Evolutionary conservation across 768 basidiomycete species (phyloP), one percentile per base, ranked within the genome.

Genomic region (Galerina sulciceps): DNA sequence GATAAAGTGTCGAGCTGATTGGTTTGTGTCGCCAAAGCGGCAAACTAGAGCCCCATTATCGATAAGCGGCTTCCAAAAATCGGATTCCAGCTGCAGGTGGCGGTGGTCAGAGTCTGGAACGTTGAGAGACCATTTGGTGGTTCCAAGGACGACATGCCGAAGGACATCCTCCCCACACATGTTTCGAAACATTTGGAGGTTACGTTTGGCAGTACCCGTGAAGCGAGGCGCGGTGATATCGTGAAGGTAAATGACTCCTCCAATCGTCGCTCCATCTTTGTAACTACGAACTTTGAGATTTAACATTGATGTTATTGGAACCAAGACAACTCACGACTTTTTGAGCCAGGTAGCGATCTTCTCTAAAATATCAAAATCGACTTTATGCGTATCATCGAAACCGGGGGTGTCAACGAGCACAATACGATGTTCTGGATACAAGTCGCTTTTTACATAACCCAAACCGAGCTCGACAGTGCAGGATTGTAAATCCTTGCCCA

Each of bases 241-340:
- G 18, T 57, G 55, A 42, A 57, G 55, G 26, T 57, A 57, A 11
- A 57, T 57, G 11, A 57, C 55, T 6, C 55, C 55, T 13, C 47
- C 55, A 5, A 56, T 20, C 6, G 18, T 45, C 8, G 37, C 35
- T 4, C 15, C n/a, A 38, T 40, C 20, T 8, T 48, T 10, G 26
- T 37, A 37, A 13, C 44, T 40, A n/a, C 3, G 22, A 41, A 13
- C 20, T 26, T 13, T 26, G 40, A 50, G 31, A 2, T 31, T 26
- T 35, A 4, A 38, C 20, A 18, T 14, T 11, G 11, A 14, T 17
- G 15, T 10, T 35, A 11, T 10, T 15, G 15, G 11, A 43, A 44
- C 18, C 18, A 23, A 38, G 15, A n/a, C 11, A 3, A 44, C 55
- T 20, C 26, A 56, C 55, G 37, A 13, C n/a, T 38, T 35, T 38